Evolutionary conservation across 768 basidiomycete genomes (phyloP), one percentile per base, ranked within the genome.

Genomic region (Hygrocybe coccinea): DNA sequence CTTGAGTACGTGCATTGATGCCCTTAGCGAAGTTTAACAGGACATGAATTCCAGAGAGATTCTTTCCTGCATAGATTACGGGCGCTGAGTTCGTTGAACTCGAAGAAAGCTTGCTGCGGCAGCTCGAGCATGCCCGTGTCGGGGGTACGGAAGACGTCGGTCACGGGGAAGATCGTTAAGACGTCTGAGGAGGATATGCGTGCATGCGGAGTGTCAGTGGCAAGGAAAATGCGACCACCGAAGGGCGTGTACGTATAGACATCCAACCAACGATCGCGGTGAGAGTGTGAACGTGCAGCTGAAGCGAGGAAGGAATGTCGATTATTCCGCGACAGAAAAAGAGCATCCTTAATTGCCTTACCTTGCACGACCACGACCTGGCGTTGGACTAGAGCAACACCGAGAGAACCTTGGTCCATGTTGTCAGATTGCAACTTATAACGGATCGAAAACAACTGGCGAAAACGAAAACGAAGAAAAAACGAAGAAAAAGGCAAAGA

Each of bases 331-430:
- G 36, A 44, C n/a, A 9, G 4, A 39, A 38, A 48, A 19, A 44
- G 34, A 35, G 50, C 34, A 15, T 15, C 8, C 22, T 29, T 24
- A 36, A 17, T 22, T 38, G 24, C 54, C 68, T 55, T 61, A 85
- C 87, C 81, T 81, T 85, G 82, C 22, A 87, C 82, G 57, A 89
- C 66, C 75, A 79, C 80, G 34, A 89, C 81, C 65, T 83, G 80
- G 62, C 79, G 81, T 60, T 83, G 81, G 45, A 88, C 83, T 56
- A 87, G 64, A 19, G 87, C 87, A 55, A 88, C 79, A 50, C 85
- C 87, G 56, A 87, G 70, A 38, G 80, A 77, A 50, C 86, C 83
- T 64, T 80, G 68, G 60, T 78, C 69, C 75, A 83, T 76, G 66
- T 69, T 70, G 29, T 55, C 68, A n/a, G n/a, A n/a, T n/a, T n/a